A percentile compares a stretch with the other conserved stretches of the same genome.
Evolutionary conservation across 2,329 filamentous ascomycete species (phyloP).

Genomic region (Colletotrichum sp.): DNA sequence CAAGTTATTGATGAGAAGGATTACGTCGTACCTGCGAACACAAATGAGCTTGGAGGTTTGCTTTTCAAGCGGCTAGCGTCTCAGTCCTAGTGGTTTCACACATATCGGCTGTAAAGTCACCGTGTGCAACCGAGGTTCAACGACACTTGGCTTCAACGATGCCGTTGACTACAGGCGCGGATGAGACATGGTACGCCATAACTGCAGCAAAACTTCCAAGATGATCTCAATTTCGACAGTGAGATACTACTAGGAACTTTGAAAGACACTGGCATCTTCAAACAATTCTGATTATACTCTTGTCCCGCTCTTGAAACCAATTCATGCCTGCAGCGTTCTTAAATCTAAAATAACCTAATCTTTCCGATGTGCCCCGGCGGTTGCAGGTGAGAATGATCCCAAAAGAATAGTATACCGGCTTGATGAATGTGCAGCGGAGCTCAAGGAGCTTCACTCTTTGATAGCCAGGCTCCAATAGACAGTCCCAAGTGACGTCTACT

Average conservation of each 20-base stretch:
- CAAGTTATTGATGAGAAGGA: background rate
- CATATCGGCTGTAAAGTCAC: background rate
- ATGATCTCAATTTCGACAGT: fast-evolving
- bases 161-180: fast-evolving
- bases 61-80: background rate
- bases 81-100: background rate
- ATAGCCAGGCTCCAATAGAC: fast-evolving
- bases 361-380: background rate
- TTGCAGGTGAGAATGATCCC: background rate
- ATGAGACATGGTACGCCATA: background rate
- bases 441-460: background rate
- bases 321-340: background rate
- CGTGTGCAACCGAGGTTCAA: fast-evolving
- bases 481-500: background rate
- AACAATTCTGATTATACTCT: background rate
- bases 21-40: background rate
- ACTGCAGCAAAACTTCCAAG: background rate
- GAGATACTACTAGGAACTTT: background rate
- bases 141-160: background rate
- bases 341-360: fast-evolving
- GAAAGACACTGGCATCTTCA: background rate
- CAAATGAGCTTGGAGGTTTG: background rate
- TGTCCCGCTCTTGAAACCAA: background rate
- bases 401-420: fast-evolving
- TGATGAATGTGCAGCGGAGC: fast-evolving